Evolutionary conservation across 2,329 filamentous ascomycete genomes (phyloP), one percentile per base, ranked within the genome.

Genomic region (Penicillium thymicola): DNA sequence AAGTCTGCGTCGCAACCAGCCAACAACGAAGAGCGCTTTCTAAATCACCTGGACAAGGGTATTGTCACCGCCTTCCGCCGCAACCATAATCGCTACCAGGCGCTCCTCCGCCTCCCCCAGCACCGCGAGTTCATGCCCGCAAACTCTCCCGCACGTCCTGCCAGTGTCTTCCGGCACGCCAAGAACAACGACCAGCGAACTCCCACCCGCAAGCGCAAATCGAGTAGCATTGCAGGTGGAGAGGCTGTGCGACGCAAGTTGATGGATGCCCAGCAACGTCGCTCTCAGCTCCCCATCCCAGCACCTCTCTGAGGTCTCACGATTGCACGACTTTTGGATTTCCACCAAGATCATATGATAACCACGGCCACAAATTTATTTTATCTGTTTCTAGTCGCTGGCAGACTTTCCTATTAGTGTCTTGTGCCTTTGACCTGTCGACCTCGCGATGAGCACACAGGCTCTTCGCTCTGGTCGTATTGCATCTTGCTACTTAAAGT

Each of bases 11-110:
- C 64, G 23, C 67, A 67, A 42, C 65, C 64, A 41, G 62, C 62
- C 34, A 72, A 57, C 57, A 72, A 66, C 47, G 73, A 75, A 3
- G 77, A 84, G 59, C 79, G 81, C 27, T 80, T 88, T 53, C 75
- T 89, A n/a, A 81, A 81, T 52, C 86, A 88, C 63, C 84, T 92
- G 38, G 85, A 88, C 66, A 83, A 85, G 62, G 83, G 86, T 55
- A 84, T 88, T 14, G 89, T 94, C 36, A 89, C 89, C 37, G 88
- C 89, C 1, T 95, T 94, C 79, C 89, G 89, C 54, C 79, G 77
- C 41, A 82, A 83, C 60, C 79, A 82, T 65, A 76, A 76, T 67
- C 72, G 77, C 59, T 76, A 83, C 68, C 73, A 81, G 65, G 69
- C 79, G 58, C 66, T 78, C 67, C 74, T 79, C 65, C 75, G 79